Base-by-base conservation (phyloP, 192 early-diverging fungal species). In the Entophlyctis helioformis region DNA sequence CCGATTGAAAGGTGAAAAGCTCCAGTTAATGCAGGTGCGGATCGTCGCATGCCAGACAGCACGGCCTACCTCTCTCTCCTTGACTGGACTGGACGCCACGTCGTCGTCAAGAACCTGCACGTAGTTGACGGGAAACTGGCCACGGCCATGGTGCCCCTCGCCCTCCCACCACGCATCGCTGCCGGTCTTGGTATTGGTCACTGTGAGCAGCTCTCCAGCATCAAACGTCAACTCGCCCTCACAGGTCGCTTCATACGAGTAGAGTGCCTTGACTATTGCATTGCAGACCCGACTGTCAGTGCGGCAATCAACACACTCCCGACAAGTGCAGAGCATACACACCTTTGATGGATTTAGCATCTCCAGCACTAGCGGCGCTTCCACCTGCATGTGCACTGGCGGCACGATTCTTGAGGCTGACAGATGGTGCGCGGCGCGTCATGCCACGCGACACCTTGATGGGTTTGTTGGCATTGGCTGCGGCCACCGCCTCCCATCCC, bases 101-200 rank as follows among this genome's bases (percentile, higher is more conserved):
- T 3, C 32, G 8, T 50, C 52, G 11, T 49, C 36, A 16, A 72
- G 42, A n/a, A 45, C 37, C 56, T 72, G 68, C 9, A 96, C 91
- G 67, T 93, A 95, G 51, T 91, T 91, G n/a, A 84, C 88, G 15
- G 95, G 95, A 50, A 98, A 96, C 84, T 89, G 53, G 60, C 81
- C 57, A 78, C 76, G 28, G 74, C 60, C 60, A 15, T 46, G 41
- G 20, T 42, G 20, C 2, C 57, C 40, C 52, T 84, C 78, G 18
- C 91, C 94, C 42, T 85, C 83, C 92, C 95, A 98, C 92, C 95
- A 96, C 53, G 89, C 88, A 36, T 83, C 79, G 71, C 49, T 59
- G 3, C 71, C 71, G 18, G 66, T 74, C 35, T 63, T 40, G 28
- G 63, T 63, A 44, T 41, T 57, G 13, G 53, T 63, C 9, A 65